phyloP scores from a whole-genome alignment of 257 asterid genomes.

The Anisodus acutangulus region DNA sequence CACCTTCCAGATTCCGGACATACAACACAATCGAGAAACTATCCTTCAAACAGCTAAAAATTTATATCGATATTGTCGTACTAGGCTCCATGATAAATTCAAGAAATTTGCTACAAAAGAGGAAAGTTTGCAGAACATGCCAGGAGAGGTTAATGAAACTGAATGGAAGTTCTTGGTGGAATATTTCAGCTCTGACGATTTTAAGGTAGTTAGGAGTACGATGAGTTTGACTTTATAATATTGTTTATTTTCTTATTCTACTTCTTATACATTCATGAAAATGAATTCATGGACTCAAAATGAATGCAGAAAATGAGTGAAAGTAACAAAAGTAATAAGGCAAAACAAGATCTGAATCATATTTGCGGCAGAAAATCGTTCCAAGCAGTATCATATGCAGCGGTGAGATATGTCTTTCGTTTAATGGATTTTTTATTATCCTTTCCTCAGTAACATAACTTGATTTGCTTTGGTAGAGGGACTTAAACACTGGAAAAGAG shows the following conservation, averaged over 20 bases:
- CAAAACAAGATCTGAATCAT: constrained; percentile 6
- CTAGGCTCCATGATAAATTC: constrained; percentile 14
- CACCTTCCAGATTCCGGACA: neutral
- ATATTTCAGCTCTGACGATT: constrained; percentile 9
- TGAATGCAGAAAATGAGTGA: constrained; percentile 25
- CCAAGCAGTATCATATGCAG: constrained; percentile 11
- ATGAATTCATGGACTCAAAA: constrained; percentile 14
- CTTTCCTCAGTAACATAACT: neutral
- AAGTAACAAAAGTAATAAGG: neutral
- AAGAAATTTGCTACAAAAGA: constrained; percentile 17
- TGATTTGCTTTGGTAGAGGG: neutral
- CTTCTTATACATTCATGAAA: neutral
- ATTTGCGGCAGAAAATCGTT: constrained; percentile 7
- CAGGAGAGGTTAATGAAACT: constrained; percentile 15
- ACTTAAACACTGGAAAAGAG: neutral
- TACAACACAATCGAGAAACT: constrained; percentile 18
- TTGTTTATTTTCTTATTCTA: neutral
- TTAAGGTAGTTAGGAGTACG: neutral
- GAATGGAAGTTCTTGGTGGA: constrained; percentile 18
- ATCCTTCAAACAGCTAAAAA: constrained; percentile 23
- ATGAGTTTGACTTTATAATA: neutral
- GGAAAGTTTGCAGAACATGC: constrained; percentile 9
- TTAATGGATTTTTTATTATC: neutral
- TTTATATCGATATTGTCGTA: constrained; percentile 9
- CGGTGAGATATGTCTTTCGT: neutral